Evolutionary conservation across 208 protist species (phyloP).

Genomic region (Wallacemonas sp.): DNA sequence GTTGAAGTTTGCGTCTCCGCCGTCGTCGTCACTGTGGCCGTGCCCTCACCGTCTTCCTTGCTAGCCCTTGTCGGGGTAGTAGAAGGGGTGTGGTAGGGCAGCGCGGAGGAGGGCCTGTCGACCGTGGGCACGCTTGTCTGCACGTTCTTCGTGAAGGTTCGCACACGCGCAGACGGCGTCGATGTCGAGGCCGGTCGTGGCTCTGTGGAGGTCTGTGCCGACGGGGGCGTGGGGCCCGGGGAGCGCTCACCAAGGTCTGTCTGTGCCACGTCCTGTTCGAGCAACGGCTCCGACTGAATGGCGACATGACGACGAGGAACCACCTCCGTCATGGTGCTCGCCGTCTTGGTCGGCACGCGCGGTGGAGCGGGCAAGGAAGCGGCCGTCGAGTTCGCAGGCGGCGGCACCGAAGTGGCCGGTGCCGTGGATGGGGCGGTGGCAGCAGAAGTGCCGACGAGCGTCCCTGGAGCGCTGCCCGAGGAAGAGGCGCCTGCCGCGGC

Average conservation of each 20-base stretch:
- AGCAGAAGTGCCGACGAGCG: neutral
- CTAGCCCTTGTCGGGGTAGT: no score
- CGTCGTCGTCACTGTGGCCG: neutral
- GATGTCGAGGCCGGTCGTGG: neutral
- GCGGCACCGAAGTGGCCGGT: neutral
- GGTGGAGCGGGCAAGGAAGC: neutral
- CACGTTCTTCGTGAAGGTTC: slow-evolving; percentile 6
- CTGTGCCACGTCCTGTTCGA: neutral
- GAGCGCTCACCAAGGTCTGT: no score
- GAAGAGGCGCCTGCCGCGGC: neutral
- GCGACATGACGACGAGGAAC: neutral
- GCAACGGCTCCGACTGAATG: neutral
- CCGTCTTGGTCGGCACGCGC: slow-evolving; percentile 2
- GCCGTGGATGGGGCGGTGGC: no score
- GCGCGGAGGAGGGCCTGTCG: slow-evolving; percentile 4
- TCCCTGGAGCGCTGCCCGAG: neutral
- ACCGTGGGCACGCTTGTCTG: slow-evolving; percentile 5
- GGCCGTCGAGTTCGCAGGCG: neutral
- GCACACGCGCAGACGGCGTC: neutral
- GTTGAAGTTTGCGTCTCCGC: neutral
- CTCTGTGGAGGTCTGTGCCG: no score
- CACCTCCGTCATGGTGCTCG: slow-evolving; percentile 15
- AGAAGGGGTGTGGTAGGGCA: neutral
- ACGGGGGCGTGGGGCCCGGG: no score
- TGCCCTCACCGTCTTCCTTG: no score